These are phyloP conservation scores for Populus hybrid DNA, from an alignment of 441 rosid species.

Conservation along the genomic window DNA sequence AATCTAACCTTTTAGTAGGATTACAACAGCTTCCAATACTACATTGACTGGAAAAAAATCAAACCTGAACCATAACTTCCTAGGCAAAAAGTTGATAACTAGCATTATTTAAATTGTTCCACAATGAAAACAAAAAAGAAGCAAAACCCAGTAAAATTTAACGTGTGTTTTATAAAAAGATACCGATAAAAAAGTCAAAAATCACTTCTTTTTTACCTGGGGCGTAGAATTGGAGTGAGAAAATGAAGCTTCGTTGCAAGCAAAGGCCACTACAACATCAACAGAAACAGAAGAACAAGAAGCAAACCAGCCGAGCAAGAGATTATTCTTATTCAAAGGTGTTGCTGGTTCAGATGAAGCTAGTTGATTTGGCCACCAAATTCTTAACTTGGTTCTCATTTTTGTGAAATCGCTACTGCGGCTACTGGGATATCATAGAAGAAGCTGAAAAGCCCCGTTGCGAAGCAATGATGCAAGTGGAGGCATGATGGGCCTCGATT, in stretches of 20 bases:
- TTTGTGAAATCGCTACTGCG: conserved; percentile 2
- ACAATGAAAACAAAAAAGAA: not conserved
- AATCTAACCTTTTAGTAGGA: not conserved
- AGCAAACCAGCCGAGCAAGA: conserved; percentile 77
- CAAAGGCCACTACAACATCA: conserved; percentile 69
- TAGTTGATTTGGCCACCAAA: conserved; percentile 81
- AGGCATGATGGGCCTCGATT: not conserved
- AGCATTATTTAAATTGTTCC: not conserved
- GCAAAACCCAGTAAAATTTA: not conserved
- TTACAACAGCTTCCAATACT: not conserved
- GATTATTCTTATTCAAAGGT: not conserved
- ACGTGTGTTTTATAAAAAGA: not conserved
- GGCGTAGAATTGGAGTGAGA: conserved; percentile 33
- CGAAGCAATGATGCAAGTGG: not conserved
- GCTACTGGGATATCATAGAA: not conserved
- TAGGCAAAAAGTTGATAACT: not conserved
- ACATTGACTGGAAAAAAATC: not conserved
- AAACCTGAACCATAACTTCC: not conserved
- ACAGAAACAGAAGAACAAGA: conserved; percentile 52
- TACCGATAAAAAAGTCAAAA: not conserved
- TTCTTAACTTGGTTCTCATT: conserved; percentile 73
- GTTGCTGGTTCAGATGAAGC: conserved; percentile 31
- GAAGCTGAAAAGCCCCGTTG: not conserved
- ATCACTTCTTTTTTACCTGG: conserved; percentile 38
- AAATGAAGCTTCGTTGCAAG: conserved; percentile 34